Evolutionary conservation across 2,329 filamentous ascomycete genomes (phyloP), one percentile per base, ranked within the genome.

Genomic region (Penicillium sp.): DNA sequence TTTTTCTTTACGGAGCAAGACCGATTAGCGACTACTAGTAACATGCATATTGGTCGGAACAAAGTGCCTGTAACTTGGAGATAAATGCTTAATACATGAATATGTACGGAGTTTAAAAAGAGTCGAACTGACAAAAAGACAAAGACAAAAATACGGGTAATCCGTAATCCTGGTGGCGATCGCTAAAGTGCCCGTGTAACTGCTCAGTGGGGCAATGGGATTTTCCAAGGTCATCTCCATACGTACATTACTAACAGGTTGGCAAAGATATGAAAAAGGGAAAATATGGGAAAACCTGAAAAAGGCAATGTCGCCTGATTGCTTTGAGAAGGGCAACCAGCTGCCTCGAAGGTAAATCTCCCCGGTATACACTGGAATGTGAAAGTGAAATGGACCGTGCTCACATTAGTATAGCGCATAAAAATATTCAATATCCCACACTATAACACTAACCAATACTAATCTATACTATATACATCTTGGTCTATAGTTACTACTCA

Each of bases 91-190:
- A 24, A n/a, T 43, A 21, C 35, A 24, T 10, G 21, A 28, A 6
- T 15, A 31, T 5, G 22, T 24, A 24, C 22, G 6, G 12, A 31
- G 13, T 22, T 22, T 6, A 31, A 15, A 31, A 31, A 4, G 26
- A 17, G 21, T n/a, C 35, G 12, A 39, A 26, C 37, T 8, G 37
- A 45, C 22, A 38, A 24, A 37, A 26, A 26, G 7, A 26, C 12
- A n/a, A 34, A 34, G 13, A 45, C 6, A 47, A 43, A 37, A 44
- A 46, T 53, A 56, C 47, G 56, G 35, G 57, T 60, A 60, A 65
- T 62, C 61, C 60, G 57, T 60, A 60, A 65, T 62, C 61, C 60
- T 65, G 61, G 63, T 57, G 61, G 60, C 60, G 63, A 65, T 65
- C 63, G 55, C 48, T 48, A 45, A 56, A 54, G 38, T 47, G 45